Evolutionary conservation across 2,329 filamentous ascomycete species (phyloP).

Genomic region (Aspergillus carbonarius): DNA sequence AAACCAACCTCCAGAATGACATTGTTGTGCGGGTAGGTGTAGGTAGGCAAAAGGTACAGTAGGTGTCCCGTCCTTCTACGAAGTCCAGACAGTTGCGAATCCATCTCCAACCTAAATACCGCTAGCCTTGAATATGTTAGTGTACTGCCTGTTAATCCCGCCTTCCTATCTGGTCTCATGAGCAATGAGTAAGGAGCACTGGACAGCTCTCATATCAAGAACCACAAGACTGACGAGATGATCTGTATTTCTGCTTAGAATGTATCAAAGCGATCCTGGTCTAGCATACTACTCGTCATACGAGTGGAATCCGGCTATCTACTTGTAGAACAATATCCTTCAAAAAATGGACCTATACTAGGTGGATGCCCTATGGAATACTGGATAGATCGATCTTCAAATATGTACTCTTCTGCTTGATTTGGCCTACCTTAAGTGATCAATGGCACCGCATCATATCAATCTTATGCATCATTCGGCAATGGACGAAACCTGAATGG

Average conservation of each 20-base stretch:
- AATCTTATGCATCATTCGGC: no score
- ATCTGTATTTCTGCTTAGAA: background rate
- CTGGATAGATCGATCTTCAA: background rate
- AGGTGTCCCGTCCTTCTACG: background rate
- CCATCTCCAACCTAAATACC: background rate
- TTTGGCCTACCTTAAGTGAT: background rate
- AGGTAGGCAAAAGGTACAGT: background rate
- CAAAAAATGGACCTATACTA: background rate
- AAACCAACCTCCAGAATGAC: slow-evolving; percentile 42
- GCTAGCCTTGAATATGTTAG: background rate
- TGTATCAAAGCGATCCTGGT: background rate
- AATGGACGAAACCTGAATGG: no score
- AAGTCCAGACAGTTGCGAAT: background rate
- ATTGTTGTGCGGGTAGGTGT: slow-evolving; percentile 19
- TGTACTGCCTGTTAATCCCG: background rate
- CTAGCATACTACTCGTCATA: background rate
- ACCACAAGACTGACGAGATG: background rate
- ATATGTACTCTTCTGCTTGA: background rate
- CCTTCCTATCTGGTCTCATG: background rate
- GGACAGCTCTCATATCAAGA: slow-evolving; percentile 6
- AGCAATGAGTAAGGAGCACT: background rate
- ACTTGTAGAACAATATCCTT: background rate
- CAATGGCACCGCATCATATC: background rate
- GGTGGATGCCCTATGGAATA: background rate
- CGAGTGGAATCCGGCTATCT: background rate